Conservation (phyloP, 176 grass and related monocot genomes). For the Saccharum officinarum region DNA sequence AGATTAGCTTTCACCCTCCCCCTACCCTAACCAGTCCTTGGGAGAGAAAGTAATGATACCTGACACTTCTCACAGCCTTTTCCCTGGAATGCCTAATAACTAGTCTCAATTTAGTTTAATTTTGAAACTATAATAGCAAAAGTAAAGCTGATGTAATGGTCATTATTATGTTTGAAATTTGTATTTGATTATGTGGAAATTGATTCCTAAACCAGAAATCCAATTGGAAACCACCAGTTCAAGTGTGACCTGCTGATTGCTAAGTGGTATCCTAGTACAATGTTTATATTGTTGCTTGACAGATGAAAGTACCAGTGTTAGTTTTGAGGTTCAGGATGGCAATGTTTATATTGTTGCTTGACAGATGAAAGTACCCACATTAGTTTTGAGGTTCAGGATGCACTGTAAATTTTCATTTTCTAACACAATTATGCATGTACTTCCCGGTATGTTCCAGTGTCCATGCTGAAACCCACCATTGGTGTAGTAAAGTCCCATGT, state of each 20-base stretch:
- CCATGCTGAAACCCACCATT: neutral
- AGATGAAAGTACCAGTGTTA: neutral
- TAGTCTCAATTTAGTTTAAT: neutral
- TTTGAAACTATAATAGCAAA: neutral
- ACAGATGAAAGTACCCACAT: neutral
- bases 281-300: neutral
- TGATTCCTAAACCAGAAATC: neutral
- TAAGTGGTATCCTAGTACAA: neutral
- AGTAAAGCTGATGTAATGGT: neutral
- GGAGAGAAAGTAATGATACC: neutral
- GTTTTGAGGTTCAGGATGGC: neutral
- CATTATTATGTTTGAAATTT: neutral
- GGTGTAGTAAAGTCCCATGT: neutral
- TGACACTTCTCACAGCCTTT: neutral
- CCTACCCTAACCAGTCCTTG: neutral
- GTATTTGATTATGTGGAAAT: neutral
- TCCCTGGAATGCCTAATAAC: neutral
- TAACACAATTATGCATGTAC: neutral
- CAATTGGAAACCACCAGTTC: neutral
- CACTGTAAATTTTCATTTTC: neutral
- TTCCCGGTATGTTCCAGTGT: neutral
- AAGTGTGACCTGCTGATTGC: neutral
- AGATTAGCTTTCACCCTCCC: neutral
- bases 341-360: neutral
- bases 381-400: neutral